Evolutionary conservation across 106 monocot genomes (phyloP), one percentile per base, ranked within the genome.

Genomic region (Acorus gramineus): DNA sequence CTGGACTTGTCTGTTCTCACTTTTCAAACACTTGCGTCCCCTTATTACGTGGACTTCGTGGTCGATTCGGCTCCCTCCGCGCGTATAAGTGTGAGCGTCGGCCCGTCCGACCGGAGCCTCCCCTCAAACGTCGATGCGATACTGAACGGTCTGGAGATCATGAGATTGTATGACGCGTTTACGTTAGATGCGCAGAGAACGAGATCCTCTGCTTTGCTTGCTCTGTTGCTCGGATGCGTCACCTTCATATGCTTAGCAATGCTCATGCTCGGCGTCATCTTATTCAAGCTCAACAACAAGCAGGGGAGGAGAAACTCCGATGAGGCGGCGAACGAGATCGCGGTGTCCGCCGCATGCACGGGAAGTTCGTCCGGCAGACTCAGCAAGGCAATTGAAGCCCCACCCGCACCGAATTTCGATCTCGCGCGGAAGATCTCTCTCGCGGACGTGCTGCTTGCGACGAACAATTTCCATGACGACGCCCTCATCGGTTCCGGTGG

Each of bases 121-220:
- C 52, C 51, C 4, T 63, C 56, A 28, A 56, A 58, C 5, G 13
- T 9, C 14, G 66, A 77, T 49, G 77, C 77, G 1, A 71, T 71
- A n/a, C 55, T 77, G 46, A 77, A 77, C 49, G 77, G 77, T 7
- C 3, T 77, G 48, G 77, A 77, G 71, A 49, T 77, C 13, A 77
- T 77, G 77, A 66, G 50, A 42, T 28, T 71, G 4, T 52, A 53
- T 13, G 71, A 61, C 3, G 69, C 3, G 3, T 28, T 55, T 7
- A 5, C 8, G 28, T 53, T 66, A 28, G 28, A 28, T 28, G 28
- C n/a, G 2, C 60, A 3, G 61, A 50, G 45, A 69, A 47, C 50
- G 3, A 0, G 7, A 11, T 3, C 48, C 60, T 60, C 11, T 9
- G 3, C 62, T 6, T 3, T 77, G 1, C 11, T 73, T 10, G 50